Evolutionary conservation across 768 basidiomycete genomes (phyloP), one percentile per base, ranked within the genome.

Genomic region (Trametes maxima): DNA sequence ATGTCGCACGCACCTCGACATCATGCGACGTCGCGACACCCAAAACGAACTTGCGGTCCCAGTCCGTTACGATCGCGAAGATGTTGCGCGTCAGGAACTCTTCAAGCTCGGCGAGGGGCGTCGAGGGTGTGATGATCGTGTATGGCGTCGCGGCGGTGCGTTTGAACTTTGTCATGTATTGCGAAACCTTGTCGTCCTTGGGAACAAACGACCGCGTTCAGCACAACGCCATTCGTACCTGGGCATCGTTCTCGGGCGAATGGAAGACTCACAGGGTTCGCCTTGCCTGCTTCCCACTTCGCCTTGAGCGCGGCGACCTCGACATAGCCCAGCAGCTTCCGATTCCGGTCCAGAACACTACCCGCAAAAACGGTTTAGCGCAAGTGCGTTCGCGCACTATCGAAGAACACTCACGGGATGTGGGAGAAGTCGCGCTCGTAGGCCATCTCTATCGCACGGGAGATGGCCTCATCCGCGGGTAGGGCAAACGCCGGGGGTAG

Each of bases 381-480:
- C 28, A 21, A 14, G 8, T 14, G 33, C 42, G 51, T 28, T 17
- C 22, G 16, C 10, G 45, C 54, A 36, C 40, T 28, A 12, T 8
- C 3, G n/a, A 14, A 25, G 40, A 8, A 37, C 21, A 75, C 77
- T 68, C 68, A 95, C 95, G 95, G 95, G 62, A 96, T 88, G 67
- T 95, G 88, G 17, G 94, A 94, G 75, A 95, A 97, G 71, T 97
- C 95, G 36, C 94, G 86, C 65, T 97, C 95, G 67, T 95, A 96
- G 0, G 94, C 95, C 24, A 90, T 82, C 67, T 93, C 92, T 28
- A 96, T 84, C 1, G 92, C 94, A 22, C 83, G 80, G 10, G 84
- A 81, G 59, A 95, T 86, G 19, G 84, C 80, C 68, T 92, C 92
- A 59, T 81, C 80, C 12, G 80, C 76, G 8, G 89, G 88, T 3